Percentiles rank a stretch among this genome's conserved stretches.
Evolutionary conservation across 1,139 yeast genomes (phyloP).

Genomic region (Meyerozyma carpophila): DNA sequence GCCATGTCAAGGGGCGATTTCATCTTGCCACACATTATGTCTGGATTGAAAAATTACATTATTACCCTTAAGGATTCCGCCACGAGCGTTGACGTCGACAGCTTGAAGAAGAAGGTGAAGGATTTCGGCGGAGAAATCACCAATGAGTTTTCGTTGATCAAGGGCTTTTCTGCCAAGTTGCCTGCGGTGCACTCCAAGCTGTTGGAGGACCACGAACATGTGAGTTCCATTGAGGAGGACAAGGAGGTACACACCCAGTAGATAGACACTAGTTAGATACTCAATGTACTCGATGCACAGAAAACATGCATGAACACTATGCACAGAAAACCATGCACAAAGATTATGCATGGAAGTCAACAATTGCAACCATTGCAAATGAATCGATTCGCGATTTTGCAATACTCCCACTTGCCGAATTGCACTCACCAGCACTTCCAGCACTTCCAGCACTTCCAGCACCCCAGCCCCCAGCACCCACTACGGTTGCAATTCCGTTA

Average conservation of each 20-base stretch:
- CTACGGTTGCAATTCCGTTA: neutral
- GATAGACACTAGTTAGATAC: neutral
- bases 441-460: too few relatives aligned
- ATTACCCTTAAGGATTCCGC: conserved; percentile 13
- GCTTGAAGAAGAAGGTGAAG: conserved; percentile 26
- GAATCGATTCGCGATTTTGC: too few relatives aligned
- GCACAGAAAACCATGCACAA: too few relatives aligned
- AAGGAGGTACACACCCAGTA: conserved; percentile 48
- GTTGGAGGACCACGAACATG: conserved; percentile 39
- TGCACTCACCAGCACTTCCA: too few relatives aligned
- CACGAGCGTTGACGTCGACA: conserved; percentile 20
- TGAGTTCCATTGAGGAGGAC: conserved; percentile 56
- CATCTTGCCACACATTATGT: conserved; percentile 3
- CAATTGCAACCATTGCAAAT: too few relatives aligned
- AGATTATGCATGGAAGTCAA: too few relatives aligned
- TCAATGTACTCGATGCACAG: too few relatives aligned
- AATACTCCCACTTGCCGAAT: too few relatives aligned
- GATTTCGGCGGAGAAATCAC: conserved; percentile 60
- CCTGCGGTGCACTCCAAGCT: conserved; percentile 44
- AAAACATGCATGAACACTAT: too few relatives aligned
- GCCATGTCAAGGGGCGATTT: neutral
- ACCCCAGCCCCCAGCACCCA: too few relatives aligned
- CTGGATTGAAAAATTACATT: conserved; percentile 9
- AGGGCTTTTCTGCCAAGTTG: conserved; percentile 53
- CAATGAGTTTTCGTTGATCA: conserved; percentile 61